A percentile compares a stretch with the other conserved stretches of the same genome.
These are phyloP conservation scores for Teratosphaeria zuluensis DNA, from an alignment of 2,329 filamentous ascomycete genomes.

Conservation along the genomic window DNA sequence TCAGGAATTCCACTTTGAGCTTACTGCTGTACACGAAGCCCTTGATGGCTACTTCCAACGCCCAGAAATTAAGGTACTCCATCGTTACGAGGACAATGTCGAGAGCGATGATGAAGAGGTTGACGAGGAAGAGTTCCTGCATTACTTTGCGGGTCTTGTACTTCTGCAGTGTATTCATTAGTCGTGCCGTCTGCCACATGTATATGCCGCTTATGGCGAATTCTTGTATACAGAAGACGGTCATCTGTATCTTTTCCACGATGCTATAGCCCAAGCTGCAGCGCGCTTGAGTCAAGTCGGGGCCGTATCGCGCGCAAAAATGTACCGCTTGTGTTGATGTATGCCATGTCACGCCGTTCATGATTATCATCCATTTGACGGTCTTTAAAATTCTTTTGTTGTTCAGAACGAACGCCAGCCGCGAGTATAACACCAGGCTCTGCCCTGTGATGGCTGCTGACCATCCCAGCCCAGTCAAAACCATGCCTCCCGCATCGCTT, in stretches of 20 bases:
- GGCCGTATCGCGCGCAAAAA: neutral
- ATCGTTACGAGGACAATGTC: slow-evolving; percentile 24
- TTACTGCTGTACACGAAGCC: slow-evolving; percentile 19
- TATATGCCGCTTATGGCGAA: neutral
- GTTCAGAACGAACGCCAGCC: neutral
- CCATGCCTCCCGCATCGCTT: neutral
- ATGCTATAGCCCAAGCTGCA: neutral
- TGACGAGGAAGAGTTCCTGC: slow-evolving; percentile 26
- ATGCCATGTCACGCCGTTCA: neutral
- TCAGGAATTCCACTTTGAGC: slow-evolving; percentile 11
- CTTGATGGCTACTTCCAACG: slow-evolving; percentile 27
- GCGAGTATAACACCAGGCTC: neutral
- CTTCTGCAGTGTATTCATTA: neutral
- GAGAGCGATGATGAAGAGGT: slow-evolving; percentile 26
- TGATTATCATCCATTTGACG: neutral
- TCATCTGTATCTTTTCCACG: neutral
- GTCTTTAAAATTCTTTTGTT: neutral
- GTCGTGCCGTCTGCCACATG: neutral
- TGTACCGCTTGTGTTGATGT: neutral
- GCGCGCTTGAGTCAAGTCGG: neutral
- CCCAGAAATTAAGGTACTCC: slow-evolving; percentile 18
- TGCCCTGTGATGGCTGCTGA: neutral
- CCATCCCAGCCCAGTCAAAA: neutral
- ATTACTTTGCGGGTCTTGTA: slow-evolving; percentile 2
- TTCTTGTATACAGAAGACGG: neutral